Percentiles rank a stretch among this genome's conserved stretches.
Evolutionary conservation across 2,329 filamentous ascomycete genomes (phyloP).

Genomic region (Aspergillus sp.): DNA sequence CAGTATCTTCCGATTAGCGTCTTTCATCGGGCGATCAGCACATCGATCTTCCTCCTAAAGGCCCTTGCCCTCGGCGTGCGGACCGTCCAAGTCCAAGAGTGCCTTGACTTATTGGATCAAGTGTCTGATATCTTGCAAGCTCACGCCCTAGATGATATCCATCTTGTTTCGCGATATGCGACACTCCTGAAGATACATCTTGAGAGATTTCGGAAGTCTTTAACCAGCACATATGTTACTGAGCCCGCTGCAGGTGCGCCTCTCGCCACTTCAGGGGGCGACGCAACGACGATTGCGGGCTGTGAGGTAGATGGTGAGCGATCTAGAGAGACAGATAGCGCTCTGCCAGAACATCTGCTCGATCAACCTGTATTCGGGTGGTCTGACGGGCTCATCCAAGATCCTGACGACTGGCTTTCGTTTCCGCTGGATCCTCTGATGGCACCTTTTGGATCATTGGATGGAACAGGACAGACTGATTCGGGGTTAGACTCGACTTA

Average conservation of each 20-base stretch:
- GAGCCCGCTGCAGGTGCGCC: not conserved
- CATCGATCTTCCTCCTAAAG: slow-evolving; percentile 50
- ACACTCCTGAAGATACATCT: not conserved
- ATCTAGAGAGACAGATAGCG: not conserved
- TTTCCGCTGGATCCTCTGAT: slow-evolving; percentile 1
- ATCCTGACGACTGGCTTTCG: not conserved
- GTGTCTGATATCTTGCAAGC: not conserved
- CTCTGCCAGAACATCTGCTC: not conserved
- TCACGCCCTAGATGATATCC: not conserved
- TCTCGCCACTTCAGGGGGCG: not conserved
- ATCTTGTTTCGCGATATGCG: not conserved
- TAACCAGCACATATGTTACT: not conserved
- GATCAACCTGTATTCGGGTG: not conserved
- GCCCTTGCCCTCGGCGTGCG: slow-evolving; percentile 44
- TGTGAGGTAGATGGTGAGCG: not conserved
- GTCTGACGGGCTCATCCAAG: not conserved
- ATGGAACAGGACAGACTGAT: slow-evolving; percentile 10
- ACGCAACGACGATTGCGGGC: too few relatives aligned
- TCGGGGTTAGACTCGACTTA: slow-evolving; percentile 21
- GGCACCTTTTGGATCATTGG: slow-evolving; percentile 9
- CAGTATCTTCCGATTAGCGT: slow-evolving; percentile 49
- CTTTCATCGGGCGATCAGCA: slow-evolving; percentile 50
- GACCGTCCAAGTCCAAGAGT: slow-evolving; percentile 42
- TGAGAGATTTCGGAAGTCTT: not conserved
- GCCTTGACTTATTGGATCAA: slow-evolving; percentile 40